Evolutionary conservation across 192 early-diverging fungal genomes (phyloP).

Genomic region (Coemansia sp.): DNA sequence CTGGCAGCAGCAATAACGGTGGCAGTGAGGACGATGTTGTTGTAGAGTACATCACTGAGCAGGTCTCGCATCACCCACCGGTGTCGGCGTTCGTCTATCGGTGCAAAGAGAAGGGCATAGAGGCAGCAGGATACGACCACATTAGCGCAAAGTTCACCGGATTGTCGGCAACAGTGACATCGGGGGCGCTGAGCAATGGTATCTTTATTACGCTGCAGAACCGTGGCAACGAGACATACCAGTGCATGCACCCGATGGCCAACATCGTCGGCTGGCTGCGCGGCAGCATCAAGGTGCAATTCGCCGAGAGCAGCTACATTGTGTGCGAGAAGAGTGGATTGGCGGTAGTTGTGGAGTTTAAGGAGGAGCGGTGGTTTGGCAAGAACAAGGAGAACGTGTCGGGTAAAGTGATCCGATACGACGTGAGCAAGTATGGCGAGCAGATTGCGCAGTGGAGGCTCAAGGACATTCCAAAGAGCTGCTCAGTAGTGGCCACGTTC

Average conservation of each 20-base stretch:
- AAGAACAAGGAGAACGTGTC: slow-evolving; percentile 64
- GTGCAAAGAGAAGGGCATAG: slow-evolving; percentile 61
- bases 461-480: slow-evolving; percentile 57
- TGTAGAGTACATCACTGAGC: slow-evolving; percentile 62
- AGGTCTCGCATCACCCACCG: slow-evolving; percentile 62
- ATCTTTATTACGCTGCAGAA: slow-evolving; percentile 61
- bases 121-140: slow-evolving; percentile 67
- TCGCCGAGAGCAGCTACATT: slow-evolving; percentile 60
- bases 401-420: slow-evolving; percentile 66
- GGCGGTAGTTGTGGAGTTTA: slow-evolving; percentile 64
- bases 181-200: slow-evolving; percentile 64
- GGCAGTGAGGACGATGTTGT: slow-evolving; percentile 14
- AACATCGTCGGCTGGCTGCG: slow-evolving; percentile 68
- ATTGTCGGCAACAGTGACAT: slow-evolving; percentile 64
- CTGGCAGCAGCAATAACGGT: too few species aligned
- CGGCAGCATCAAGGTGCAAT: slow-evolving; percentile 60
- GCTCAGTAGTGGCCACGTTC: slow-evolving; percentile 56
- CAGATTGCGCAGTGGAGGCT: slow-evolving; percentile 45
- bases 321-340: slow-evolving; percentile 63
- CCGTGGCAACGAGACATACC: slow-evolving; percentile 64
- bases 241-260: slow-evolving; percentile 62
- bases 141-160: slow-evolving; percentile 72
- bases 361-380: slow-evolving; percentile 72
- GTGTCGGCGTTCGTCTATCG: slow-evolving; percentile 62
- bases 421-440: slow-evolving; percentile 38